Conservation (phyloP, 768 basidiomycete genomes). For the Psilocybe cyanescens region DNA sequence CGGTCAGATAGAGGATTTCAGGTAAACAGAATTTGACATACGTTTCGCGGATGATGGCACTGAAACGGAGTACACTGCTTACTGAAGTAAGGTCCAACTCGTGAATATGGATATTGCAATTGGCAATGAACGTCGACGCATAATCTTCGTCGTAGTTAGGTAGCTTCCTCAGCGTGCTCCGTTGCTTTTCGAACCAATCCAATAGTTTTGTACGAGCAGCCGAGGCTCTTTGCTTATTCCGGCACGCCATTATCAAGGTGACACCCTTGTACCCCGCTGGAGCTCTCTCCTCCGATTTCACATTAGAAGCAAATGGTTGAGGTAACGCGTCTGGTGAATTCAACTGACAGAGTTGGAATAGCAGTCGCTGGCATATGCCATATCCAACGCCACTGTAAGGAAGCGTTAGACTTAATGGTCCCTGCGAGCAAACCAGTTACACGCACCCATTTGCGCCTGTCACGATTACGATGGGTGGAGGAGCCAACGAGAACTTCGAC, state of each 20-base stretch:
- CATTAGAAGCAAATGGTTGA: slow-evolving; percentile 39
- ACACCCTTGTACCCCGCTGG: slow-evolving; percentile 49
- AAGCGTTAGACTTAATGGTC: not conserved
- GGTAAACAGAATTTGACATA: slow-evolving; percentile 32
- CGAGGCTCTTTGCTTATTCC: slow-evolving; percentile 66
- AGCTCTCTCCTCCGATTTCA: slow-evolving; percentile 18
- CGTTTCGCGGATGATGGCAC: slow-evolving; percentile 55
- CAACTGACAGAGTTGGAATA: slow-evolving; percentile 63
- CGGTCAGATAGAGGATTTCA: not conserved
- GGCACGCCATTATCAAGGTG: slow-evolving; percentile 82
- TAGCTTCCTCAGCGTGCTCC: slow-evolving; percentile 37
- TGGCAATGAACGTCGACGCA: slow-evolving; percentile 59
- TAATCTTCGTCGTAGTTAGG: slow-evolving; percentile 49
- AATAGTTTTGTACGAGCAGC: slow-evolving; percentile 60
- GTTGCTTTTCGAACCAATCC: slow-evolving; percentile 54
- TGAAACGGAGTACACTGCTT: slow-evolving; percentile 64
- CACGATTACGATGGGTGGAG: slow-evolving; percentile 57
- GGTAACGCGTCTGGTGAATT: slow-evolving; percentile 56
- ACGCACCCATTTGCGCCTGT: slow-evolving; percentile 74
- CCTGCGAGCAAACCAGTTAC: not conserved
- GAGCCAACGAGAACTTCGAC: slow-evolving; percentile 13
- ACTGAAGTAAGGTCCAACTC: slow-evolving; percentile 68
- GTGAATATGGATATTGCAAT: slow-evolving; percentile 63
- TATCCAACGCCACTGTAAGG: slow-evolving; percentile 76
- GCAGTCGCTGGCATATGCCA: slow-evolving; percentile 79